Percentiles rank a stretch among this genome's conserved stretches.
Conservation (phyloP, 192 early-diverging fungal species). For the Entomortierella chlamydospora region DNA sequence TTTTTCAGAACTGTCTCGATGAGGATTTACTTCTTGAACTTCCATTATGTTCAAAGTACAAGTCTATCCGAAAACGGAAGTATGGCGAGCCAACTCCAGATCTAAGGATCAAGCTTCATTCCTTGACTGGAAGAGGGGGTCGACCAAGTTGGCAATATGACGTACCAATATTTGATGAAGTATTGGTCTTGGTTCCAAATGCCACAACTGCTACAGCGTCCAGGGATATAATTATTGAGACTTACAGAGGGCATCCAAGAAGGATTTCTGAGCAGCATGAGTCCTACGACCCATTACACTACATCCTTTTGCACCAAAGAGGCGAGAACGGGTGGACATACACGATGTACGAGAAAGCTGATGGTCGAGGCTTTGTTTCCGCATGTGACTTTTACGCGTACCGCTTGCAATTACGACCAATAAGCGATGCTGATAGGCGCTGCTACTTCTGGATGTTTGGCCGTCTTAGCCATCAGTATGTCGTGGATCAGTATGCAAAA, state of each 20-base stretch:
- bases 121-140: too few relatives aligned
- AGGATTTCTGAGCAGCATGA: not conserved
- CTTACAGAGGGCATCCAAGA: not conserved
- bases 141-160: too few relatives aligned
- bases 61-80: not conserved
- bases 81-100: too few relatives aligned
- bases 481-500: constrained; percentile 48
- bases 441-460: constrained; percentile 25
- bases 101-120: too few relatives aligned
- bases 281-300: constrained; percentile 3
- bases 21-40: not conserved
- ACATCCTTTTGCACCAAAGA: not conserved
- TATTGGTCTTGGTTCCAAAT: not conserved
- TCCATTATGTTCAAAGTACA: not conserved
- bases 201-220: not conserved
- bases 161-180: not conserved
- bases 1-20: not conserved
- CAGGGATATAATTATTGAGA: not conserved
- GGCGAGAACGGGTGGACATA: not conserved
- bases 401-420: constrained; percentile 10
- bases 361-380: too few relatives aligned
- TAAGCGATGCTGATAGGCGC: not conserved
- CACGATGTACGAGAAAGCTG: too few relatives aligned
- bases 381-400: constrained; percentile 13
- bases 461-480: constrained; percentile 36